Evolutionary conservation across 441 rosid genomes (phyloP), one percentile per base, ranked within the genome.

Genomic region (Arabidopsis lyrata): DNA sequence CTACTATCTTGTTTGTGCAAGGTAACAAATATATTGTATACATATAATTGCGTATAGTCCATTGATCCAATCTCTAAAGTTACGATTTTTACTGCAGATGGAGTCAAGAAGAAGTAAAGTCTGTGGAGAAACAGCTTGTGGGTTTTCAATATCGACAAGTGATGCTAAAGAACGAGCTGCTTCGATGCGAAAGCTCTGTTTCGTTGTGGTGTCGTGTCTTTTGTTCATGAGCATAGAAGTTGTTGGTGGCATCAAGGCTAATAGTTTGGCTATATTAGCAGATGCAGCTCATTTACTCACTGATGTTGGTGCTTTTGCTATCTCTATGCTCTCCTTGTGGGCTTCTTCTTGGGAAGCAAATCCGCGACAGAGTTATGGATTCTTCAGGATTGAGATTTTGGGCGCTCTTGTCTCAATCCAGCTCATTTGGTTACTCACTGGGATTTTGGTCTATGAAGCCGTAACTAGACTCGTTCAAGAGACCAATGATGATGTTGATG

Each of bases 231-330:
- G 71, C 41, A 52, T 80, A 31, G 89, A 88, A 84, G 83, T 86
- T 47, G 77, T 74, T 44, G 90, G 89, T 63, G 90, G 93, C 68
- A 71, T 88, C 44, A 70, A 82, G 78, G 88, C 93, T 55, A 88
- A 86, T 56, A 88, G 89, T 77, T 77, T 86, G 55, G 79, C 93
- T 55, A 84, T 88, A 58, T 53, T 88, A 78, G 79, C 90, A 5
- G 90, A 88, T 74, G 89, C 90, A 14, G 87, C 93, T 42, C 93
- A 86, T 79, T 74, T 88, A 78, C 85, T 88, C 29, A 83, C 89
- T 5, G 93, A 88, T 80, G 85, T 86, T 66, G 89, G 86, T 10
- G 77, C 90, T 56, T 88, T 86, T 77, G 87, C 86, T 8, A 86
- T 88, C 66, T 88, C 87, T 2, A 72, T 86, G 66, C 86, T 86